These are phyloP conservation scores for Globisporangium heterothallicum DNA, from an alignment of 352 stramenopile genomes.

Conservation along the genomic window DNA sequence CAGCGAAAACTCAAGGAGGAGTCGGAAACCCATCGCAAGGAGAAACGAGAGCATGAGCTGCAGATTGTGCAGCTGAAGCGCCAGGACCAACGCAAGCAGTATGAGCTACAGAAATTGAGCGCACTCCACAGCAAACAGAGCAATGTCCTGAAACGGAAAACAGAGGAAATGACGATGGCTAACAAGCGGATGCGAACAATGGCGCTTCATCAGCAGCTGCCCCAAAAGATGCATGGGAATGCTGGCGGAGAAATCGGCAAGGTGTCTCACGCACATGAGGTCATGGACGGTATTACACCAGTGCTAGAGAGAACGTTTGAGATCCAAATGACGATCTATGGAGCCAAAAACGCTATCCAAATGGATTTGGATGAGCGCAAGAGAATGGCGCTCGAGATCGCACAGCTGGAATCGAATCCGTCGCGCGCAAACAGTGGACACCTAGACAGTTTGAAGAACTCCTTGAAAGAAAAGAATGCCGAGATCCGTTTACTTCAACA, in stretches of 20 bases:
- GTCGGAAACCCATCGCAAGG: constrained; percentile 33
- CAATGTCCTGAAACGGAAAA: constrained; percentile 53
- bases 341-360: constrained; percentile 44
- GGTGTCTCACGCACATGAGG: constrained; percentile 3
- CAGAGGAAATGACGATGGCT: constrained; percentile 31
- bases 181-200: constrained; percentile 45
- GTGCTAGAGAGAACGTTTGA: constrained; percentile 33
- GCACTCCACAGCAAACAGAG: constrained; percentile 36
- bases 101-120: constrained; percentile 46
- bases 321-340: constrained; percentile 41
- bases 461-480: constrained; percentile 43
- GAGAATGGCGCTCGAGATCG: constrained; percentile 37
- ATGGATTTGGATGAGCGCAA: constrained; percentile 51
- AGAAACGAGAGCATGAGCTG: constrained; percentile 34
- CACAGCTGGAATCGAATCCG: constrained; percentile 14
- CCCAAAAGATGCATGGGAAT: constrained; percentile 18
- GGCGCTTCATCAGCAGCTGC: constrained; percentile 19
- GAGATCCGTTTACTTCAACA: constrained; percentile 61
- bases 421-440: constrained; percentile 14
- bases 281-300: constrained; percentile 24
- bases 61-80: constrained; percentile 51
- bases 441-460: constrained; percentile 27
- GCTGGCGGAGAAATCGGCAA: background rate
- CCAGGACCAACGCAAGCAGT: constrained; percentile 51
- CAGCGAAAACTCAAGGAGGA: constrained; percentile 36